Base-by-base conservation (phyloP, 192 early-diverging fungal species). In the Coemansia sp. region DNA sequence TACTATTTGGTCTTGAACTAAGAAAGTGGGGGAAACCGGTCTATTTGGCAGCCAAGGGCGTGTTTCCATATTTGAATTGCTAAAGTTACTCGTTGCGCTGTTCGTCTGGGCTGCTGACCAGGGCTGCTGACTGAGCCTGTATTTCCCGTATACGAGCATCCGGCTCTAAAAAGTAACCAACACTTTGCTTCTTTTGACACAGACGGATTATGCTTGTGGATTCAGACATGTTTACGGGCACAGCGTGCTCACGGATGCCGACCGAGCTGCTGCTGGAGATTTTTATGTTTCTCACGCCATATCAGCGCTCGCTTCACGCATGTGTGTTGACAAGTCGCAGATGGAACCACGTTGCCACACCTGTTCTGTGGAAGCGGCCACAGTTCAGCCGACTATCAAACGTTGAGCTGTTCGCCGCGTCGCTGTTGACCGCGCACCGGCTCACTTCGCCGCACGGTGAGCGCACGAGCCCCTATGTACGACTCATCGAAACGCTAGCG, bases 291-390 rank as follows among this genome's bases (percentile, higher is more conserved):
- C 58, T 76, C 3, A 26, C 60, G 8, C 51, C 42, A 25, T 26
- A 62, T 51, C 79, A 82, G 40, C 48, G 19, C 4, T 36, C 85
- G 4, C 65, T 86, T 4, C 52, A 74, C 26, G 57, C 72, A 9
- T 83, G 83, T 20, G 67, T 72, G 4, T 61, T 77, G 47, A 80
- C 79, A 0, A 80, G 81, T 46, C 69, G 67, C 0, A 67, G 66
- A 15, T 87, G 85, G 85, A 78, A 81, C 55, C 49, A 58, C 3
- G 67, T 78, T 1, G 85, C 69, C 20, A 84, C 71, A 20, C 69
- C 66, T 3, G 57, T 82, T 14, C 68, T 87, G 1, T 87, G 83
- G 83, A 63, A 68, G 50, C 58, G 66, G 23, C 85, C 85, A 11
- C 61, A 46, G 36, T 82, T 87, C 25, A 51, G 55, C 17, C 73